Conservation (phyloP, 2,329 filamentous ascomycete species). For the Monilinia polystroma region DNA sequence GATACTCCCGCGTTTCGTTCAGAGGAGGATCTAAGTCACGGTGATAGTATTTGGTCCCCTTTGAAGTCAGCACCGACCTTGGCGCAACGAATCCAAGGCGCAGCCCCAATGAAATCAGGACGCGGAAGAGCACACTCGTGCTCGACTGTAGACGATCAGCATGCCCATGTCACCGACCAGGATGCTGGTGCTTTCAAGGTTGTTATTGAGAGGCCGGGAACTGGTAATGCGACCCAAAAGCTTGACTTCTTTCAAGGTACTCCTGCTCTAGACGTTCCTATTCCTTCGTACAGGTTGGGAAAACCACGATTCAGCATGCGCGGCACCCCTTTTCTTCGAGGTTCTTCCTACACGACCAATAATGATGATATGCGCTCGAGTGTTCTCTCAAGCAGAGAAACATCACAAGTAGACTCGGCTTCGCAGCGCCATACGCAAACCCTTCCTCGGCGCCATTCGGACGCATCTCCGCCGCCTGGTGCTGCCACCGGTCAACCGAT, state of each 20-base stretch:
- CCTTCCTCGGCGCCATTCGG: conserved; percentile 39
- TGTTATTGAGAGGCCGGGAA: conserved; percentile 70
- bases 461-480: conserved; percentile 36
- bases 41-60: conserved; percentile 39
- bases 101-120: conserved; percentile 28
- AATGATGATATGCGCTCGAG: conserved; percentile 67
- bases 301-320: conserved; percentile 75
- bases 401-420: conserved; percentile 33
- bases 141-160: conserved; percentile 70
- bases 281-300: conserved; percentile 81
- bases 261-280: conserved; percentile 68
- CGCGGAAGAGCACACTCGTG: conserved; percentile 71
- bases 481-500: conserved; percentile 24
- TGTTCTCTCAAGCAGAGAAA: conserved; percentile 48
- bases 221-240: conserved; percentile 56
- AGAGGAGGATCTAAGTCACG: conserved; percentile 30
- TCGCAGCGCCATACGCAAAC: conserved; percentile 31
- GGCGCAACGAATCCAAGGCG: conserved; percentile 42
- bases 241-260: conserved; percentile 46
- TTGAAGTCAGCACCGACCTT: conserved; percentile 38
- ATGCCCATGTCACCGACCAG: conserved; percentile 49
- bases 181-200: conserved; percentile 74
- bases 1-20: conserved; percentile 45
- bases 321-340: conserved; percentile 74
- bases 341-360: conserved; percentile 75